Base-by-base conservation (phyloP, 164 flowering plant genomes). In the Sextonia rubra region DNA sequence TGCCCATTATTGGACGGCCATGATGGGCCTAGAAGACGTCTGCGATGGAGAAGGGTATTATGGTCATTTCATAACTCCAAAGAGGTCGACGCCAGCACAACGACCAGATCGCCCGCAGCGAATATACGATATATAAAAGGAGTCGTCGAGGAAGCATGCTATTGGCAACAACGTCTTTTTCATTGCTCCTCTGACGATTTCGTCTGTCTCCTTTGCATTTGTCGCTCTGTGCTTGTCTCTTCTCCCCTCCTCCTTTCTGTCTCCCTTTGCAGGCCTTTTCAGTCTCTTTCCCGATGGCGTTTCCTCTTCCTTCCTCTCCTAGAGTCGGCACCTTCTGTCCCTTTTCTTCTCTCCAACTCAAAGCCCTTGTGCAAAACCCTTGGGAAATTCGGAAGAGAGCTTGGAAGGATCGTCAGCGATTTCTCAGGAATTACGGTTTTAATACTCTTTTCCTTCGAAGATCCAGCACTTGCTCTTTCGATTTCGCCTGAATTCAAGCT, bases 51-150 rank as follows among this genome's bases (percentile, higher is more conserved):
- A 37, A 37, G 44, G 44, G 44, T 37, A 37, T 37, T 37, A 8
- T 1, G 44, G 44, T 37, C 44, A 8, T 37, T 37, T 37, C 44
- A 37, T 8, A 37, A 37, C 44, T 37, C 8, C 44, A 0, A 37
- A 37, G 11, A 37, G 44, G 44, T n/a, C n/a, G n/a, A 64, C 68
- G 74, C 47, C 74, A 64, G 47, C 58, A n/a, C 60, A 49, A 26
- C 3, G 58, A 25, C 68, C 69, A 63, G 60, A 71, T 20, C 44
- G 74, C 61, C 74, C 0, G 68, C 29, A 9, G 58, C 26, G n/a
- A 69, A 29, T 58, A 26, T 23, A 12, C 24, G 18, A 2, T 47
- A 8, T 37, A 37, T 37, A 6, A 47, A 2, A 30, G 20, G 3
- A n/a, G 12, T n/a, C 6, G 20, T 9, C 20, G 15, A 37, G 70